Evolutionary conservation across 140 eudicot species (phyloP).

Genomic region (Erigeron philadelphicus): DNA sequence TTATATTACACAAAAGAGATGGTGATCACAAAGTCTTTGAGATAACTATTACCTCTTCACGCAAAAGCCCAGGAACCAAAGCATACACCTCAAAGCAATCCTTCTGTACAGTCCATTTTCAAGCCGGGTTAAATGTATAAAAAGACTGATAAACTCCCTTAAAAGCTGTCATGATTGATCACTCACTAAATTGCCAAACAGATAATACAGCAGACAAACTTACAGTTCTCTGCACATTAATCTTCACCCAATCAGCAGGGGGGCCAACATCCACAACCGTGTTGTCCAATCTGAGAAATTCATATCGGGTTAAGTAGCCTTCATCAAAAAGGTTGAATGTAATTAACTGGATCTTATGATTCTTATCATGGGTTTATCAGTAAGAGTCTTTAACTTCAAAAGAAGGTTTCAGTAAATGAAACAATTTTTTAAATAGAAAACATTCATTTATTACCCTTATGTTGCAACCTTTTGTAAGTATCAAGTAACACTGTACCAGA

Average conservation of each 20-base stretch:
- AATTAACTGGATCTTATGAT: neutral
- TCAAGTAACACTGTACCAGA: neutral
- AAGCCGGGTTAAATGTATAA: slow-evolving; percentile 8
- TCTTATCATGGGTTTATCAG: slow-evolving; percentile 14
- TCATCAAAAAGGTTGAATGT: neutral
- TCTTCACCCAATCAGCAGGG: slow-evolving; percentile 97
- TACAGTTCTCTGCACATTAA: slow-evolving; percentile 84
- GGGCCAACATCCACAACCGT: slow-evolving; percentile 75
- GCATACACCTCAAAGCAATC: slow-evolving; percentile 98
- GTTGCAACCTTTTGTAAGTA: neutral
- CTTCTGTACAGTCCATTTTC: slow-evolving; percentile 44
- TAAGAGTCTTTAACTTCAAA: neutral
- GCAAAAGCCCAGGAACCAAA: slow-evolving; percentile 95
- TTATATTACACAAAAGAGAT: neutral
- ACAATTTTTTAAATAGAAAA: neutral
- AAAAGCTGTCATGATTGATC: neutral
- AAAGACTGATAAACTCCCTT: neutral
- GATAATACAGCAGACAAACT: slow-evolving; percentile 21
- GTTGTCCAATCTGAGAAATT: slow-evolving; percentile 48
- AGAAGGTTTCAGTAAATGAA: neutral
- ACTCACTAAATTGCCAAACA: neutral
- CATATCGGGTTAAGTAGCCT: neutral
- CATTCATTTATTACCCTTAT: neutral
- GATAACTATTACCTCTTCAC: slow-evolving; percentile 69
- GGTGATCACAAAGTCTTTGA: neutral